Percentiles rank a stretch among this genome's conserved stretches.
Evolutionary conservation across 495 filamentous ascomycete species (phyloP).

Genomic region (Talaromyces liani): DNA sequence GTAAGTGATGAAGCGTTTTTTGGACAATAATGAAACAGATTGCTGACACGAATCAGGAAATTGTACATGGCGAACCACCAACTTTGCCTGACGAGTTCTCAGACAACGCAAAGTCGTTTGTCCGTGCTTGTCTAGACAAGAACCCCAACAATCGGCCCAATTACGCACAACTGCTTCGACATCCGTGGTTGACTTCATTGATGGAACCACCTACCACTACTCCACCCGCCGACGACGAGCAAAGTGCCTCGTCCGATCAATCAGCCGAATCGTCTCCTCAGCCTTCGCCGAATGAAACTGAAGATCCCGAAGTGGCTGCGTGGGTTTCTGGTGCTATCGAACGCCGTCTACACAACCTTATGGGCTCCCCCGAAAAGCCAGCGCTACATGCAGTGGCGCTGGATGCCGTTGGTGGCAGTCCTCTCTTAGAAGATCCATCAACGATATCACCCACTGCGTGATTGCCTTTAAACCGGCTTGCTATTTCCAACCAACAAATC

Average conservation of each 20-base stretch:
- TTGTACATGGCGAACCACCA: slow-evolving; percentile 92
- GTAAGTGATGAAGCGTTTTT: slow-evolving; percentile 49
- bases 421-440: slow-evolving; percentile 22
- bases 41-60: slow-evolving; percentile 56
- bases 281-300: slow-evolving; percentile 35
- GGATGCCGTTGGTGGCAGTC: slow-evolving; percentile 44
- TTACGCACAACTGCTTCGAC: slow-evolving; percentile 80
- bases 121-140: slow-evolving; percentile 85
- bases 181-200: slow-evolving; percentile 77
- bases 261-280: slow-evolving; percentile 31
- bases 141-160: slow-evolving; percentile 82
- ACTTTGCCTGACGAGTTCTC: slow-evolving; percentile 79
- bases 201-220: slow-evolving; percentile 76
- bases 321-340: slow-evolving; percentile 77
- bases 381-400: slow-evolving; percentile 74
- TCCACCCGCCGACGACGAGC: slow-evolving; percentile 58
- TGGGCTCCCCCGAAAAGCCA: slow-evolving; percentile 46
- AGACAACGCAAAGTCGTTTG: slow-evolving; percentile 75
- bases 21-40: neutral
- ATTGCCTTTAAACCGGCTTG: neutral
- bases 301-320: slow-evolving; percentile 70
- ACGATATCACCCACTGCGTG: slow-evolving; percentile 4
- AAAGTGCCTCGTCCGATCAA: slow-evolving; percentile 20
- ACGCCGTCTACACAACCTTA: slow-evolving; percentile 45
- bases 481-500: neutral